Base-by-base conservation (phyloP, 768 basidiomycete species). In the Trametopsis cervina region DNA sequence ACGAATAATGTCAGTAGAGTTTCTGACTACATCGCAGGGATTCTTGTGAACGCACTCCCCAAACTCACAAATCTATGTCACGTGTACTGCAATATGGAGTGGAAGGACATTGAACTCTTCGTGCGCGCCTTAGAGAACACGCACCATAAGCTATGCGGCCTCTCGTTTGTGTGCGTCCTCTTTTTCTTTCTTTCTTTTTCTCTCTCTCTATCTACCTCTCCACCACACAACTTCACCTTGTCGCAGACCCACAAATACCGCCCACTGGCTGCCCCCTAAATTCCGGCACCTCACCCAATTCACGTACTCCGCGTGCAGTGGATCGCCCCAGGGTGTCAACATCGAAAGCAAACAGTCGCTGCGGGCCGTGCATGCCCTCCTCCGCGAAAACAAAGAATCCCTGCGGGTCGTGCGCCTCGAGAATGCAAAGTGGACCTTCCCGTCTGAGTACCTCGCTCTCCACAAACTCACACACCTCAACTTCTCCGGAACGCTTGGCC, bases 11-110 rank as follows among this genome's bases (percentile, higher is more conserved):
- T 26, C 20, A n/a, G n/a, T n/a, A n/a, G n/a, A n/a, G n/a, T n/a
- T 4, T 10, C 33, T 44, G 22, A 44, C 17, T 22, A 2, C 26
- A 27, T 4, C 22, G 15, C 44, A 83, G 82, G 81, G 22, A 85
- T 86, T 77, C 65, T 86, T 46, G 73, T 77, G 18, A 86, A 85
- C 39, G 80, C 81, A 2, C 67, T 87, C 9, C 80, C 82, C 7
- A 81, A 79, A 56, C 60, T 86, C 23, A 62, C 64, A 42, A 82
- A 77, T 53, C 66, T 86, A 26, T 69, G 74, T 24, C 78, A 78
- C 47, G 73, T 83, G 2, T 76, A 80, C 58, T 77, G 82, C 37
- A 73, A 74, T 15, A 79, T 81, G 13, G 66, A 72, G 1, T 71
- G 67, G 29, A 77, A 79, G 15, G 71, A 77, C 29, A 72, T 83